Evolutionary conservation across 225 moss, liverwort and hornwort species (phyloP).

Genomic region (Anthoceros angustus): DNA sequence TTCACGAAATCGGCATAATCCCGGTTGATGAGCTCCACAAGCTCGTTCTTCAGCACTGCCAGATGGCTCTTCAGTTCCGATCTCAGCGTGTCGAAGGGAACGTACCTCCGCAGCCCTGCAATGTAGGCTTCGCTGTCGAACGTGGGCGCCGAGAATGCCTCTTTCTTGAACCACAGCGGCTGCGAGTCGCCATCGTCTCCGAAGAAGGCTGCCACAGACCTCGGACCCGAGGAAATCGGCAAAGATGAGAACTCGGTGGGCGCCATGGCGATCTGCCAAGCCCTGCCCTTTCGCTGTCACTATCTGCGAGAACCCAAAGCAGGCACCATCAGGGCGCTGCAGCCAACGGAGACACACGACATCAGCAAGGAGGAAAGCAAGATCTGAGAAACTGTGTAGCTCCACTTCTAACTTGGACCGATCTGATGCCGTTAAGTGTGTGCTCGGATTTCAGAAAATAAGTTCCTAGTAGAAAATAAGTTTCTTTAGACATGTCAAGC

Average conservation of each 20-base stretch:
- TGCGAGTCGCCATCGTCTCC: conserved; percentile 61
- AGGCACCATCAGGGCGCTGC: too few species aligned
- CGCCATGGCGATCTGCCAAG: conserved; percentile 15
- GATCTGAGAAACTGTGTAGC: too few species aligned
- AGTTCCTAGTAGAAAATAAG: too few species aligned
- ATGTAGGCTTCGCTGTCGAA: conserved; percentile 85
- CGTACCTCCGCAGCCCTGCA: conserved; percentile 63
- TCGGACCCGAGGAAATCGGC: conserved; percentile 17
- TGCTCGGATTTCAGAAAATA: too few species aligned
- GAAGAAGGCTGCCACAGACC: conserved; percentile 59
- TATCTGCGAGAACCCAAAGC: too few species aligned
- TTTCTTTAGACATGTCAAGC: too few species aligned
- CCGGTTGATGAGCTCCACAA: conserved; percentile 87
- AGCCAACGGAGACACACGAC: too few species aligned
- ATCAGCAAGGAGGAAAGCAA: too few species aligned
- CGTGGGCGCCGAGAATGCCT: conserved; percentile 43
- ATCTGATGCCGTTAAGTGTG: too few species aligned
- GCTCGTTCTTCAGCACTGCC: conserved; percentile 69
- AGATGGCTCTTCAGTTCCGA: conserved; percentile 67
- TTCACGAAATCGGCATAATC: conserved; percentile 87
- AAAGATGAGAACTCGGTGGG: conserved; percentile 16
- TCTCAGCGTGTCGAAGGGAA: conserved; percentile 70
- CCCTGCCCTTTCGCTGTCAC: not conserved
- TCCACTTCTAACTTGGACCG: too few species aligned
- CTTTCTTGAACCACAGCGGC: conserved; percentile 87